Percentiles rank a stretch among this genome's conserved stretches.
These are phyloP conservation scores for Salicornia ramosissima DNA, from an alignment of 148 eudicot genomes.

Conservation along the genomic window DNA sequence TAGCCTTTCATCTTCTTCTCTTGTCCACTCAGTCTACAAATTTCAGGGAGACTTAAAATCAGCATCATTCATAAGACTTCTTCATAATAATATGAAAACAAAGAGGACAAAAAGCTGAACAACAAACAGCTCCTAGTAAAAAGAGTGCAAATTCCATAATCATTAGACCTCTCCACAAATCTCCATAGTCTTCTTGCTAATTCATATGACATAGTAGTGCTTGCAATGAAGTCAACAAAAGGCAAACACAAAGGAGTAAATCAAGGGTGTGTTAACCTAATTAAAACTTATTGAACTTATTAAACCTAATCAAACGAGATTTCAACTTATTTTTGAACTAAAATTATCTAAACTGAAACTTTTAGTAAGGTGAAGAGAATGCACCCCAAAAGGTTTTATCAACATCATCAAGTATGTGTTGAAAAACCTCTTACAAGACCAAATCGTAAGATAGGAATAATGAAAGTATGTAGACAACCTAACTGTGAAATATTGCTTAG, in stretches of 20 bases:
- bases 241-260: neutral
- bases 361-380: too few species aligned
- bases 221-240: neutral
- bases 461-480: neutral
- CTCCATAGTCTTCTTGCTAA: neutral
- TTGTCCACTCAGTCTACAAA: constrained; percentile 93
- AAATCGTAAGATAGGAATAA: neutral
- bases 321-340: too few species aligned
- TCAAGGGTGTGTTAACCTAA: too few species aligned
- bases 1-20: constrained; percentile 97
- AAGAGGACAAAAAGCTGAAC: neutral
- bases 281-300: too few species aligned
- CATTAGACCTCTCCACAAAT: neutral
- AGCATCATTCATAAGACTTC: constrained; percentile 10
- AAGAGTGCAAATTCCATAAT: neutral
- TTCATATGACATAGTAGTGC: neutral
- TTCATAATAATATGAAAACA: neutral
- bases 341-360: too few species aligned
- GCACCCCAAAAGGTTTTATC: neutral
- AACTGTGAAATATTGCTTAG: neutral
- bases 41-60: constrained; percentile 10
- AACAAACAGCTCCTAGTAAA: neutral
- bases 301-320: too few species aligned
- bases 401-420: neutral
- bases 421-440: neutral